These are phyloP conservation scores for Saccharomyces hybrid DNA, from an alignment of 1,139 yeast genomes.

Conservation along the genomic window DNA sequence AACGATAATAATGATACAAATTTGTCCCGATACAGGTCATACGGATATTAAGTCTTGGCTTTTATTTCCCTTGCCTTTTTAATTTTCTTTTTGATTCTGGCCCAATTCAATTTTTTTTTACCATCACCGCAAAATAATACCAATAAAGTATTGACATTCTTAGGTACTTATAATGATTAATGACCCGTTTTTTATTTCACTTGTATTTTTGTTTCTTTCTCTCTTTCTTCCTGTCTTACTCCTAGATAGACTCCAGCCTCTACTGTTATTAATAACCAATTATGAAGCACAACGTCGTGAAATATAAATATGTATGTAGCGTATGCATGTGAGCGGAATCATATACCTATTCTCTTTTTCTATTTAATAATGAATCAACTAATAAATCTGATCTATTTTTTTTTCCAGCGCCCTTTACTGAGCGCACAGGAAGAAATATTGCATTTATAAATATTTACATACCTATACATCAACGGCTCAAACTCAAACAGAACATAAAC, in stretches of 20 bases:
- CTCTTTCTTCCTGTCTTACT: neutral
- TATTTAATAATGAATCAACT: neutral
- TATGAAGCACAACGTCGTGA: neutral
- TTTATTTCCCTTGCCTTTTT: neutral
- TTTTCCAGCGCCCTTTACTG: neutral
- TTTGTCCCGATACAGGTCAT: neutral
- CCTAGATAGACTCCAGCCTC: neutral
- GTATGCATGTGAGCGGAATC: neutral
- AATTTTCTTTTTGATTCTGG: neutral
- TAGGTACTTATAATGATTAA: neutral
- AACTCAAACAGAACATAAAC: neutral
- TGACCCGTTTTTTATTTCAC: neutral
- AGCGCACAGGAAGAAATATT: neutral
- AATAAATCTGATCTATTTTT: neutral
- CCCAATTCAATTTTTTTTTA: neutral
- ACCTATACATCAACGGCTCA: neutral
- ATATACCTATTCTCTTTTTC: neutral
- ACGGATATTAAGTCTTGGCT: neutral
- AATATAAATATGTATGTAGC: too few species aligned
- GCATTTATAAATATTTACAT: neutral
- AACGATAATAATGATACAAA: neutral
- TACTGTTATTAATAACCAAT: neutral
- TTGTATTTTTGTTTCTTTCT: neutral
- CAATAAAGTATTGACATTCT: neutral
- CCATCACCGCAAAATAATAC: neutral